These are phyloP conservation scores for Simmondsia chinensis DNA, from an alignment of 148 eudicot species.

Conservation along the genomic window DNA sequence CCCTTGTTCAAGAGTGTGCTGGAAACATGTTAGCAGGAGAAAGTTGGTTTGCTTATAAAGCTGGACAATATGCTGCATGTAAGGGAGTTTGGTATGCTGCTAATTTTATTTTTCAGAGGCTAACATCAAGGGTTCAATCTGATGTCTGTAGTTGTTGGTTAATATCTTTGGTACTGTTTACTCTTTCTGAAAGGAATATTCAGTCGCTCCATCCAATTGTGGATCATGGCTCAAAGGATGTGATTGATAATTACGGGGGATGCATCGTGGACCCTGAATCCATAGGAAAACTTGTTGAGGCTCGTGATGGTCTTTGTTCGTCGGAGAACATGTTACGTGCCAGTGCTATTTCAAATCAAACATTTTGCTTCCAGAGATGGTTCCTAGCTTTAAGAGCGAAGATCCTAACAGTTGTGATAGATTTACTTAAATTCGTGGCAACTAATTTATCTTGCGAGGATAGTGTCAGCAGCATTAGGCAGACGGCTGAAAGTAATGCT, in stretches of 20 bases:
- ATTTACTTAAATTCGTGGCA: conserved; percentile 37
- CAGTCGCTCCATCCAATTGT: conserved; percentile 20
- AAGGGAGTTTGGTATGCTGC: conserved; percentile 66
- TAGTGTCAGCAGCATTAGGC: not conserved
- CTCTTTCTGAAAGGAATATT: conserved; percentile 41
- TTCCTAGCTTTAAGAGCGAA: conserved; percentile 51
- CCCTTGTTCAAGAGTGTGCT: conserved; percentile 25
- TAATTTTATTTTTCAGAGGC: conserved; percentile 50
- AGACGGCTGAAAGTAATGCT: conserved; percentile 8
- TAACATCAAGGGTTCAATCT: conserved; percentile 36
- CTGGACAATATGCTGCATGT: conserved; percentile 61
- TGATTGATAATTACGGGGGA: conserved; percentile 1
- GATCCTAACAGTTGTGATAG: conserved; percentile 35
- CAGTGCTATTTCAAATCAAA: conserved; percentile 18
- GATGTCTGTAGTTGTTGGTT: conserved; percentile 45
- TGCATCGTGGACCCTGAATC: too few species aligned
- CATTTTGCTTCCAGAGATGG: conserved; percentile 65
- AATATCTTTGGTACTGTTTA: conserved; percentile 38
- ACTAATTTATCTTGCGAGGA: conserved; percentile 11
- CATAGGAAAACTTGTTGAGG: conserved; percentile 27
- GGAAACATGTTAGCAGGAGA: conserved; percentile 36
- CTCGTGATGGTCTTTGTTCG: conserved; percentile 23
- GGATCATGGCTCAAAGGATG: conserved; percentile 3
- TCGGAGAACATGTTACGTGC: conserved; percentile 42
- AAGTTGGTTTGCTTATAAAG: conserved; percentile 69